Base-by-base conservation (phyloP, 352 stramenopile species). In the Pythium vanterpoolii region DNA sequence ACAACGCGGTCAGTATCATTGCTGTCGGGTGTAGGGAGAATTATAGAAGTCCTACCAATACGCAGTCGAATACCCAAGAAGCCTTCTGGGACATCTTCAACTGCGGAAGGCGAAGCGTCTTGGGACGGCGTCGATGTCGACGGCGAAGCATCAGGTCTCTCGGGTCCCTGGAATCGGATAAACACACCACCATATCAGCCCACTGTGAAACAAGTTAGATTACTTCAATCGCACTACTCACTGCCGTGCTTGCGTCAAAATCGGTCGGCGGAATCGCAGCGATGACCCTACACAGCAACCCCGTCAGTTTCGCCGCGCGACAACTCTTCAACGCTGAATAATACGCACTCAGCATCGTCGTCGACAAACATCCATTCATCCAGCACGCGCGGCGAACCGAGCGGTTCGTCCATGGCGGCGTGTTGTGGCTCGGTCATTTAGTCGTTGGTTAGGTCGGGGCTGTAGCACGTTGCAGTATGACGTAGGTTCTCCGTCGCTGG, bases 281-380 rank as follows among this genome's bases (percentile, higher is more conserved):
- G 19, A 85, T 51, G n/a, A 86, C 73, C 60, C 78, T 89, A 51
- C n/a, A 43, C 19, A 23, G 28, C 21, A 56, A 40, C 0, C 26
- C 38, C 1, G 31, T 19, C 24, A 60, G 26, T 47, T 13, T 40
- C n/a, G 38, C 52, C 19, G 38, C 31, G 14, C 38, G 7, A 14
- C 26, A 47, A 23, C 8, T 21, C 4, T 56, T 5, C 27, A 31
- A 30, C 14, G n/a, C 23, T 4, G 5, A 43, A 13, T 3, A 18
- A 27, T 34, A 66, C 73, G 55, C 71, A 92, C 82, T 90, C 77
- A 13, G 79, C 77, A 7, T 84, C 67, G 30, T 88, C 77, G 47
- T 88, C 73, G 56, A 92, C 83, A 51, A 92, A 56, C 43, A 69
- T 74, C 83, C 83, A 92, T 46, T 89, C 83, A 30, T 88, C 79